Base-by-base conservation (phyloP, 139 green algal genomes). In the Mesotaenium endlicherianum region DNA sequence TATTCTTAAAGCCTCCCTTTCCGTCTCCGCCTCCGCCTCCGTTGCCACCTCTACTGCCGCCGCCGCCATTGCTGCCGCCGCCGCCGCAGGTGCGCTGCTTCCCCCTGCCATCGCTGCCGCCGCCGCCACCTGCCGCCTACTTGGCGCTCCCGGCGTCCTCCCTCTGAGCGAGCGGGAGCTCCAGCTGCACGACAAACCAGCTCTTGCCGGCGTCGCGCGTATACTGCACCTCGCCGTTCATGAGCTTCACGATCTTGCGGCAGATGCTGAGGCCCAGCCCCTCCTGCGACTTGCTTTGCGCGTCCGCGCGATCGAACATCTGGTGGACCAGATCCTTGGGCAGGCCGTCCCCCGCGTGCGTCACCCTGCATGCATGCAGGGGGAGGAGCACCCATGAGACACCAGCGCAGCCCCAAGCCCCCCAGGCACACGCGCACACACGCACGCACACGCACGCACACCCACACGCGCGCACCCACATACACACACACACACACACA, bases 261-360 rank as follows among this genome's bases (percentile, higher is more conserved):
- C 69, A 71, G 2, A 72, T 64, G 80, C 44, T 81, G 1, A 86
- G 71, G 20, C 80, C 80, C 31, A 86, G 71, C 3, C 69, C 80
- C 69, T 84, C 77, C 77, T 84, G 77, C 6, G 77, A 77, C 57
- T 84, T 84, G 60, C 60, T 84, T 20, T 67, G 42, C 20, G 64
- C 55, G 5, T 84, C 77, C n/a, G 64, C 77, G n/a, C 77, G 60
- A 36, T 84, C 77, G 42, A 69, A 84, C 77, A 84, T 84, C 42
- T 84, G 77, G 43, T 60, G 59, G 2, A 75, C 34, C 77, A 83
- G 55, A 30, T 83, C 77, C 55, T 83, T 26, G 2, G 77, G 77
- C 30, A 84, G 57, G n/a, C 77, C 77, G 17, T 75, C 60, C 38
- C 77, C 77, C 1, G 77, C 42, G 38, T 84, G 77, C 16, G n/a